phyloP scores from a whole-genome alignment of 805 yeast species.

The Kuraishia hungarica region DNA sequence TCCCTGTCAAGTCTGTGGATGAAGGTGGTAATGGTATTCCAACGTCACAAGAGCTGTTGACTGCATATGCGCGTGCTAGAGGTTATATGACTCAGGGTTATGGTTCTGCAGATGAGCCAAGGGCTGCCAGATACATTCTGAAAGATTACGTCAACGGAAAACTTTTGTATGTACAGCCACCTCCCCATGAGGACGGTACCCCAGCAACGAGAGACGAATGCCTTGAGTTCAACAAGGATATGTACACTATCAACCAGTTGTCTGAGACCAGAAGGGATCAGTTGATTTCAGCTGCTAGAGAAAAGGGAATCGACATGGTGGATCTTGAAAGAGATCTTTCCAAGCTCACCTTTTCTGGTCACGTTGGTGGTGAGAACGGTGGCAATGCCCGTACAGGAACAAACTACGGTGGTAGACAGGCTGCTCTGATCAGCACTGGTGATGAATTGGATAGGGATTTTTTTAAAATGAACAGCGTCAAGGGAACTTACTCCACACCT shows the following conservation, averaged over 20 bases:
- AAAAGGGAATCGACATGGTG: slow-evolving; percentile 49
- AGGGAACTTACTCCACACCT: slow-evolving; percentile 60
- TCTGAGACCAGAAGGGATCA: slow-evolving; percentile 72
- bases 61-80: slow-evolving; percentile 91
- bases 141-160: slow-evolving; percentile 96
- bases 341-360: slow-evolving; percentile 72
- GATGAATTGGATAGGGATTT: slow-evolving; percentile 82
- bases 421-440: slow-evolving; percentile 69
- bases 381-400: slow-evolving; percentile 40
- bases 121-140: slow-evolving; percentile 86
- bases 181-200: slow-evolving; percentile 64
- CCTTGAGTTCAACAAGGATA: slow-evolving; percentile 62
- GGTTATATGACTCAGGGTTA: slow-evolving; percentile 97
- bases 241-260: slow-evolving; percentile 55
- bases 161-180: slow-evolving; percentile 77
- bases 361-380: slow-evolving; percentile 38
- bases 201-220: slow-evolving; percentile 43
- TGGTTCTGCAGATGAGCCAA: slow-evolving; percentile 92
- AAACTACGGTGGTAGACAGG: slow-evolving; percentile 76
- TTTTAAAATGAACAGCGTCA: slow-evolving; percentile 57
- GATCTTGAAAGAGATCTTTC: slow-evolving; percentile 64
- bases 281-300: slow-evolving; percentile 52
- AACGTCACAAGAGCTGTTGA: slow-evolving; percentile 80
- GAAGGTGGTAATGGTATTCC: slow-evolving; percentile 92
- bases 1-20: slow-evolving; percentile 61